Evolutionary conservation across 176 grass and related monocot genomes (phyloP), one percentile per base, ranked within the genome.

Genomic region (Melocanna baccifera): DNA sequence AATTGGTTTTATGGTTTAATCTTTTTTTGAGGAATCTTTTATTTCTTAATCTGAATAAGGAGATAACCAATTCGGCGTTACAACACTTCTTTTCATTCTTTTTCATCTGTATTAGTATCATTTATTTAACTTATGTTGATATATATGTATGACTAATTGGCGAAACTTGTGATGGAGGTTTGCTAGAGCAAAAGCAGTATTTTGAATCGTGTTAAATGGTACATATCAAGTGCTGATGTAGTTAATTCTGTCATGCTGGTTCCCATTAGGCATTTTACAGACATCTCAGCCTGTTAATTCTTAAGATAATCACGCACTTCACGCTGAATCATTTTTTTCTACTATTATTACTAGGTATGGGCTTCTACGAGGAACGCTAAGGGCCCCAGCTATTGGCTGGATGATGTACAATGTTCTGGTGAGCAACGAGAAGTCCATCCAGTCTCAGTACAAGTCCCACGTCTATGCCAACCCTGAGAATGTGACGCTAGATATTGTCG

Each of bases 321-420:
- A n/a, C 19, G 12, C 53, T 83, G 51, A 74, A 51, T 42, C 6
- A 26, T 23, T 1, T 9, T 71, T 83, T 47, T 10, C 7, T 9
- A 76, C 32, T 78, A 73, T 80, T 75, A 64, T 81, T 80, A 57
- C 66, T 41, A 99, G 93, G 77, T 99, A 99, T 16, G 97, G 86
- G 30, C 90, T 94, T 87, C 75, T 99, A 82, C 84, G 90, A 47
- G 93, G 96, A 76, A 96, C 91, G 30, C 88, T 99, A 7, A 89
- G 93, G 47, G 91, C 91, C 13, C 93, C 96, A 30, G 96, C 91
- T 4, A 72, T 96, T 16, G 93, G 93, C 67, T 91, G 89, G 93
- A 92, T 99, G 91, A 94, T 96, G 93, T 99, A 96, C 86, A 99
- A 99, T 58, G 69, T 92, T 85, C 91, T 94, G 30, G 93, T 96